Percentiles rank a stretch among this genome's conserved stretches.
These are phyloP conservation scores for Exobasidium rhododendri DNA, from an alignment of 1,284 basidiomycete genomes.

Conservation along the genomic window DNA sequence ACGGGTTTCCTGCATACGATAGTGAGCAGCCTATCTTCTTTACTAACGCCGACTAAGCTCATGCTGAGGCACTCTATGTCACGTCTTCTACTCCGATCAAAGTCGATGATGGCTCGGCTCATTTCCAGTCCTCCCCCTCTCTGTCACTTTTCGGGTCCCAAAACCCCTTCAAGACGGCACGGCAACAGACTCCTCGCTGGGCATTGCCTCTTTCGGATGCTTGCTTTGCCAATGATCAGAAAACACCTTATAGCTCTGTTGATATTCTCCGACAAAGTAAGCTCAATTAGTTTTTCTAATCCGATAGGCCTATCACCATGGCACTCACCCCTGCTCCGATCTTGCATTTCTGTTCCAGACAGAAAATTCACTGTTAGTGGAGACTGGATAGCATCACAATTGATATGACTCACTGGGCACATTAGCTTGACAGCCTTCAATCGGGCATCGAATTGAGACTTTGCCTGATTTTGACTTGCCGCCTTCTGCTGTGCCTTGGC, in stretches of 20 bases:
- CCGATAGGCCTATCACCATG: too few relatives aligned
- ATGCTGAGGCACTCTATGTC: too few relatives aligned
- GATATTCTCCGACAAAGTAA: too few relatives aligned
- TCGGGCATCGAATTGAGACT: background rate
- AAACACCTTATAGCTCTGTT: background rate
- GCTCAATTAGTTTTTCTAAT: too few relatives aligned
- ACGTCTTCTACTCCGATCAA: too few relatives aligned
- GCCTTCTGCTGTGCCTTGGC: background rate
- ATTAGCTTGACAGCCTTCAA: background rate
- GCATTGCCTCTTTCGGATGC: background rate
- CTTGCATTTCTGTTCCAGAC: too few relatives aligned
- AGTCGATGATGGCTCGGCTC: background rate
- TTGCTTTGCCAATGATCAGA: background rate
- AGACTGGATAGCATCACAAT: too few relatives aligned
- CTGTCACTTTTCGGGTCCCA: background rate
- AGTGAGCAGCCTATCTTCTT: too few relatives aligned
- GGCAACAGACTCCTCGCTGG: background rate
- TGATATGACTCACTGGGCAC: background rate
- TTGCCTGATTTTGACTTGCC: background rate
- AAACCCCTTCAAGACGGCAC: background rate
- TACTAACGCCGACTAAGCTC: too few relatives aligned
- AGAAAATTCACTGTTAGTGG: too few relatives aligned
- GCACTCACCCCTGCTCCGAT: background rate
- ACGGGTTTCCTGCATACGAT: too few relatives aligned
- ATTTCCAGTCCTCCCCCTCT: slow-evolving; percentile 1